Percentiles rank a stretch among this genome's conserved stretches.
These are phyloP conservation scores for Auricularia auricula-judae DNA, from an alignment of 768 basidiomycete species.

Conservation along the genomic window DNA sequence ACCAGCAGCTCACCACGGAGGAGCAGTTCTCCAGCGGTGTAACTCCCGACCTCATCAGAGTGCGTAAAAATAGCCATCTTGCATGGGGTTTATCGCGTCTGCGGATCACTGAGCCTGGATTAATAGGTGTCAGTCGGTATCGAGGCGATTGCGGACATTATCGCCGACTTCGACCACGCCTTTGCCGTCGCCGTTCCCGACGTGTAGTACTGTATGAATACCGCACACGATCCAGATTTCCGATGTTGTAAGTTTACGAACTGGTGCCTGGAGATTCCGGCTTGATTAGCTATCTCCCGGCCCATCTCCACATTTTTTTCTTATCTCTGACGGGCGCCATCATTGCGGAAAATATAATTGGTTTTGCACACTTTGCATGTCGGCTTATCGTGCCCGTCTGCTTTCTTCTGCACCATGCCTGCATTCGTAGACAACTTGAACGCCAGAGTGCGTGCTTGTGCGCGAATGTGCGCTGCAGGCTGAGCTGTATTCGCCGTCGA, in stretches of 20 bases:
- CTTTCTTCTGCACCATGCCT: constrained; percentile 19
- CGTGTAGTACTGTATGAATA: not conserved
- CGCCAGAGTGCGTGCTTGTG: constrained; percentile 21
- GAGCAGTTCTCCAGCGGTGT: constrained; percentile 61
- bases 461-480: not conserved
- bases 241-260: not conserved
- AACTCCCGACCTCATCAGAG: constrained; percentile 64
- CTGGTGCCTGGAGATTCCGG: not conserved
- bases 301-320: too few relatives aligned
- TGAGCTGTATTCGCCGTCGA: constrained; percentile 4
- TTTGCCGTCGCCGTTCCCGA: constrained; percentile 17
- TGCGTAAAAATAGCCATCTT: constrained; percentile 12
- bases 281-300: too few relatives aligned
- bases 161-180: constrained; percentile 30
- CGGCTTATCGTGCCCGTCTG: constrained; percentile 11
- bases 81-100: too few relatives aligned
- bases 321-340: not conserved
- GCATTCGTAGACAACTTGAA: constrained; percentile 31
- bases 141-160: constrained; percentile 32
- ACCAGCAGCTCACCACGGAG: constrained; percentile 50
- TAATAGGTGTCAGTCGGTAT: constrained; percentile 31
- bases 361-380: constrained; percentile 3
- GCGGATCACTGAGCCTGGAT: not conserved
- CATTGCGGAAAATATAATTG: not conserved
- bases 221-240: not conserved